phyloP scores from a whole-genome alignment of 2,329 filamentous ascomycete species.

The Diaporthe sp. region DNA sequence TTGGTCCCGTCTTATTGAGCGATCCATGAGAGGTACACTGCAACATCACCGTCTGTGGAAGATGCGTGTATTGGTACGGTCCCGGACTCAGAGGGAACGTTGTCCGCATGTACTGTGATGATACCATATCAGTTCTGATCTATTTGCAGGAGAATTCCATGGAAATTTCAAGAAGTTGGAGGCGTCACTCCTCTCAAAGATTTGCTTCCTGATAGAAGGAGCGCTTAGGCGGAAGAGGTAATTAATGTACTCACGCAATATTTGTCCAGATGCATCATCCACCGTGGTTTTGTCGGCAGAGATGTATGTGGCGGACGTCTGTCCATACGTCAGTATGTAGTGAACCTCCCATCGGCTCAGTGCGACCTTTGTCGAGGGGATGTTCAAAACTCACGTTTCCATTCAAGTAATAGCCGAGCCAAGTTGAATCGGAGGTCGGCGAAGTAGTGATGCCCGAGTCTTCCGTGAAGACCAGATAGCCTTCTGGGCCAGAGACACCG shows the following conservation, averaged over 20 bases:
- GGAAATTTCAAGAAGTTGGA: background rate
- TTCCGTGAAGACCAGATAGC: background rate
- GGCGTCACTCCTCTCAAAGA: accelerated
- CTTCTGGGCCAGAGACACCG: constrained; percentile 2
- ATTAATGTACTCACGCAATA: background rate
- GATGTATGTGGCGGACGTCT: constrained; percentile 10
- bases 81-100: background rate
- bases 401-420: constrained; percentile 25
- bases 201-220: background rate
- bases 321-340: background rate
- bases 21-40: constrained; percentile 23
- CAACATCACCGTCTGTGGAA: background rate
- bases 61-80: background rate
- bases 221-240: too few relatives aligned
- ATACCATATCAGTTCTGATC: background rate
- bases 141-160: background rate
- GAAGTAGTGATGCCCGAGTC: constrained; percentile 16
- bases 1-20: background rate
- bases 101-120: background rate
- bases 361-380: background rate
- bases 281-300: background rate
- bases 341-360: too few relatives aligned
- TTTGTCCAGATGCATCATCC: constrained; percentile 2
- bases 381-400: background rate
- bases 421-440: background rate